These are phyloP conservation scores for Acorus calamus DNA, from an alignment of 106 monocot species.

Conservation along the genomic window DNA sequence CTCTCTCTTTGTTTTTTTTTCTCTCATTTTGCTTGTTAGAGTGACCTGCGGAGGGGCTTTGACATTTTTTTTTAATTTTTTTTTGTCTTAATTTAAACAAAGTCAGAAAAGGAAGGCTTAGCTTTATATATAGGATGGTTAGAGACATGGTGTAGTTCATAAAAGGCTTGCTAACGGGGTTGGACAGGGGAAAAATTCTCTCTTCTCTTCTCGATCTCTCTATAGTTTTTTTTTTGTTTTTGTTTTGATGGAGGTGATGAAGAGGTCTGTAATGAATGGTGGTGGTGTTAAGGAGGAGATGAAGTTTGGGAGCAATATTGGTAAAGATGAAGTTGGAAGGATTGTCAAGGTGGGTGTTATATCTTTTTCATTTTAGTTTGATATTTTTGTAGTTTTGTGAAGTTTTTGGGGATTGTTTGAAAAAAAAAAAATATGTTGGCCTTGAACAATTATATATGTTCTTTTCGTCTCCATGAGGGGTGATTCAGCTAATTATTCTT, in stretches of 20 bases:
- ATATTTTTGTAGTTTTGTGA: no score
- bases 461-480: no score
- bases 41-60: conserved; percentile 8
- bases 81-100: not conserved
- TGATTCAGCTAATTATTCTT: no score
- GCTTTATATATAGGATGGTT: not conserved
- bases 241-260: not conserved
- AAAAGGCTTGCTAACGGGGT: not conserved
- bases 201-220: no score
- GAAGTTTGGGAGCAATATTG: not conserved
- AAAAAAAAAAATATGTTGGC: no score
- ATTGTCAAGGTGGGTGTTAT: conserved; percentile 1
- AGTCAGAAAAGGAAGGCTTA: conserved; percentile 16
- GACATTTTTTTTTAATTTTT: conserved; percentile 1
- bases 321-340: conserved; percentile 3
- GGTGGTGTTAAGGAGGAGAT: conserved; percentile 10
- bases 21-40: conserved; percentile 5
- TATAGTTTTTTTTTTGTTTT: no score
- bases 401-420: no score
- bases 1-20: conserved; percentile 9
- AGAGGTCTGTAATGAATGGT: conserved; percentile 15
- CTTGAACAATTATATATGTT: no score
- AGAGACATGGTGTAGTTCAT: not conserved
- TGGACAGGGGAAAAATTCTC: not conserved
- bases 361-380: not conserved